Percentiles rank a stretch among this genome's conserved stretches.
Evolutionary conservation across 768 basidiomycete species (phyloP).

Genomic region (Xerocomellus dryophilus): DNA sequence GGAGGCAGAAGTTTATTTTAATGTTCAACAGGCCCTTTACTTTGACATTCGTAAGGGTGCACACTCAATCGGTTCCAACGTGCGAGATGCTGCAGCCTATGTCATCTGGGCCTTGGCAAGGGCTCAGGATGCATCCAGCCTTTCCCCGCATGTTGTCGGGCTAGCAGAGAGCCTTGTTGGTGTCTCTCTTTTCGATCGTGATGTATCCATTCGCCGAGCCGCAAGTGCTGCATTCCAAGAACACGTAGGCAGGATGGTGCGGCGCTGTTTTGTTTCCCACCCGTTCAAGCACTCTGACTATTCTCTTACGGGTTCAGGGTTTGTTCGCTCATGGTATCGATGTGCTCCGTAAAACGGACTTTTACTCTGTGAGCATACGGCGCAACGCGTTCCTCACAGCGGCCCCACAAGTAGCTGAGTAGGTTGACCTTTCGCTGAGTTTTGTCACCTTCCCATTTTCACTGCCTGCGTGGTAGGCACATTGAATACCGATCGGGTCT

Average conservation of each 20-base stretch:
- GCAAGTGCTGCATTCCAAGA: constrained; percentile 98
- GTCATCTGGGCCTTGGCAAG: constrained; percentile 93
- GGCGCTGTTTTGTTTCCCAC: constrained; percentile 23
- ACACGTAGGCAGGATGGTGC: constrained; percentile 88
- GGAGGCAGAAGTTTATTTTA: constrained; percentile 11
- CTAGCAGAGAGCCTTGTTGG: constrained; percentile 73
- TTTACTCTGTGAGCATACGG: constrained; percentile 86
- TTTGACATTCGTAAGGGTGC: constrained; percentile 91
- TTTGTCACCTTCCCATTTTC: constrained; percentile 5
- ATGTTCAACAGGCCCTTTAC: constrained; percentile 64
- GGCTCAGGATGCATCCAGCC: constrained; percentile 55
- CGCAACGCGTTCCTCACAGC: constrained; percentile 82
- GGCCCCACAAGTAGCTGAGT: constrained; percentile 86
- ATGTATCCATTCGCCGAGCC: constrained; percentile 90
- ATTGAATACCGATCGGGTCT: constrained; percentile 67
- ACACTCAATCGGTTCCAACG: constrained; percentile 91
- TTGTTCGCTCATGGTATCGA: constrained; percentile 94
- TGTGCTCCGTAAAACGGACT: constrained; percentile 88
- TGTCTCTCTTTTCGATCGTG: constrained; percentile 86
- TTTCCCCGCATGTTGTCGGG: constrained; percentile 57
- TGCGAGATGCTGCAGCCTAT: constrained; percentile 93
- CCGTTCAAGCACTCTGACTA: constrained; percentile 12
- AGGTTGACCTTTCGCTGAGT: constrained; percentile 33
- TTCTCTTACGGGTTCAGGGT: constrained; percentile 47
- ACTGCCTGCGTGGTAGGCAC: constrained; percentile 50